Evolutionary conservation across 768 basidiomycete genomes (phyloP).

Genomic region (Podaxis sp.): DNA sequence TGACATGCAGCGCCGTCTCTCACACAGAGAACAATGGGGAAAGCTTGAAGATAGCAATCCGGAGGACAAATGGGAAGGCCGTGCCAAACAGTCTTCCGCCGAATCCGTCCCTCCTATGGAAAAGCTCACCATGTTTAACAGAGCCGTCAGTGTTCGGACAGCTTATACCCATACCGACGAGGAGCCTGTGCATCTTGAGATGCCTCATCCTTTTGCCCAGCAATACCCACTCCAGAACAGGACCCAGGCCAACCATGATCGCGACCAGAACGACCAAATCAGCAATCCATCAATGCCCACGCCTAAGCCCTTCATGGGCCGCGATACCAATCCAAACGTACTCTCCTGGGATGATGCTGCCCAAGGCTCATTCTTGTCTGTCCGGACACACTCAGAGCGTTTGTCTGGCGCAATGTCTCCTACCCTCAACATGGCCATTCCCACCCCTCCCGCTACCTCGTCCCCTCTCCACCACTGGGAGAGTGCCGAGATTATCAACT

Average conservation of each 20-base stretch:
- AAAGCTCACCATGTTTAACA: conserved; percentile 69
- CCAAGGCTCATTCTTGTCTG: conserved; percentile 10
- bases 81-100: conserved; percentile 22
- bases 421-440: conserved; percentile 50
- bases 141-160: conserved; percentile 55
- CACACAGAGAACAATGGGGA: conserved; percentile 55
- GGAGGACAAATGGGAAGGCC: conserved; percentile 46
- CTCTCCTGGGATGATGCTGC: conserved; percentile 10
- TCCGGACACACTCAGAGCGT: conserved; percentile 10
- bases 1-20: conserved; percentile 43
- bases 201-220: conserved; percentile 52
- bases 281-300: conserved; percentile 9
- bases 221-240: conserved; percentile 47
- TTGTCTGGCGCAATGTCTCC: conserved; percentile 49
- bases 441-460: conserved; percentile 57
- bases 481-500: conserved; percentile 62
- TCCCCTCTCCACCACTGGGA: conserved; percentile 64
- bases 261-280: conserved; percentile 22
- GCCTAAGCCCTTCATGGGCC: neutral
- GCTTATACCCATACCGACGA: conserved; percentile 50
- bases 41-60: conserved; percentile 47
- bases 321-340: neutral
- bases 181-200: conserved; percentile 38
- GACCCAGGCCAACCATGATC: conserved; percentile 33
- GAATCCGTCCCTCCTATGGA: conserved; percentile 48